Base-by-base conservation (phyloP, 768 basidiomycete genomes). In the Fomitopsis serialis region DNA sequence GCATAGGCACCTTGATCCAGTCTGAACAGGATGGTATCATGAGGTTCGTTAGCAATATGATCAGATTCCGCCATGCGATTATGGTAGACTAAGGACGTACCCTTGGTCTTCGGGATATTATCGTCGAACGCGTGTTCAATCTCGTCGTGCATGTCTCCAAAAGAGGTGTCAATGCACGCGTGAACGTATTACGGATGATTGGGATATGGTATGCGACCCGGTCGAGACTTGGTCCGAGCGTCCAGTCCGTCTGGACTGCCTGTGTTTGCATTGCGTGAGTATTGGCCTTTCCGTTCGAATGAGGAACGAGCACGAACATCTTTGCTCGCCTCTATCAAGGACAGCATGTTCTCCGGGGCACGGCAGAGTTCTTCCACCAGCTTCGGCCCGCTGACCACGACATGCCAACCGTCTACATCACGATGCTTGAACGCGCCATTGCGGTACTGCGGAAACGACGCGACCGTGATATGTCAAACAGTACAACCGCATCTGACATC, bases 71-170 rank as follows among this genome's bases (percentile, higher is more conserved):
- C 15, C 42, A 19, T 32, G 42, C 29, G 2, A 29, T 34, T 2
- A 45, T 2, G 48, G 42, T 25, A 10, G 6, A 6, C 29, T 32
- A 32, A 11, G 11, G 6, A 32, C 45, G 29, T 52, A 51, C 61
- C 37, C 60, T 19, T 53, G 51, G 17, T 19, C 24, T 15, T 15
- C 48, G 36, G 63, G 19, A 82, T 66, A 25, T 68, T 58, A 0
- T 76, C 76, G 2, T 63, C 58, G 48, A 80, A 75, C 1, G 79
- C 66, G 0, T 62, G 51, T 1, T 60, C 42, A 22, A 81, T 63
- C 54, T 84, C 82, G 21, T 78, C 72, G 11, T 66, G 69, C 15
- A 83, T 61, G 17, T 71, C 70, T 1, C 70, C 66, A 52, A 74
- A 74, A 2, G 73, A 55, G 1, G 50, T 49, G 0, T 63, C 8